Conservation (phyloP, 2,329 filamentous ascomycete genomes). For the Aspergillus sp. region DNA sequence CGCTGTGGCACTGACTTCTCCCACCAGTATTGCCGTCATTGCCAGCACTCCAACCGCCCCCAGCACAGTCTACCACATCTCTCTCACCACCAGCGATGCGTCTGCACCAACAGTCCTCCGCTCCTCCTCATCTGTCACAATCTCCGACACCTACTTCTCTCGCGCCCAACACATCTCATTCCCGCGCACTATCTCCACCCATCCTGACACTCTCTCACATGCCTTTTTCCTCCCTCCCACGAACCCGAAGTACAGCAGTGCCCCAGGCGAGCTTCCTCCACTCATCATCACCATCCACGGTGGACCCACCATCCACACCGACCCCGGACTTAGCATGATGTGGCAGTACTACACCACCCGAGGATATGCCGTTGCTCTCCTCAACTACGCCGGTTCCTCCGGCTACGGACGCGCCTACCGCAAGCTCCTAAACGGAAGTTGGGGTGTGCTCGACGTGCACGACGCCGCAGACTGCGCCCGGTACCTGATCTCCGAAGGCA, state of each 20-base stretch:
- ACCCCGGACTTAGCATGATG: constrained; percentile 48
- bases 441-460: constrained; percentile 55
- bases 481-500: constrained; percentile 42
- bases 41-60: constrained; percentile 23
- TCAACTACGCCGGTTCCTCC: constrained; percentile 58
- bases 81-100: neutral
- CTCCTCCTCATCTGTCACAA: neutral
- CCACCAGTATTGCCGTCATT: constrained; percentile 23
- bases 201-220: neutral
- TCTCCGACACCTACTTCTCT: neutral
- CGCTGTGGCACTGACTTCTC: constrained; percentile 20
- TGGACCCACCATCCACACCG: constrained; percentile 51
- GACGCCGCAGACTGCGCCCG: constrained; percentile 53
- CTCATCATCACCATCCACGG: constrained; percentile 56
- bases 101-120: neutral
- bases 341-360: constrained; percentile 58
- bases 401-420: constrained; percentile 56
- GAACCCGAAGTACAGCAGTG: constrained; percentile 47
- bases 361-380: constrained; percentile 54
- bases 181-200: neutral
- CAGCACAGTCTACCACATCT: constrained; percentile 23
- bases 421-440: constrained; percentile 51
- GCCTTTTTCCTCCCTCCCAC: constrained; percentile 52
- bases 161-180: constrained; percentile 3
- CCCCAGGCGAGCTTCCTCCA: constrained; percentile 45